These are phyloP conservation scores for Picea glauca DNA, from an alignment of 75 land plant species.

Conservation along the genomic window DNA sequence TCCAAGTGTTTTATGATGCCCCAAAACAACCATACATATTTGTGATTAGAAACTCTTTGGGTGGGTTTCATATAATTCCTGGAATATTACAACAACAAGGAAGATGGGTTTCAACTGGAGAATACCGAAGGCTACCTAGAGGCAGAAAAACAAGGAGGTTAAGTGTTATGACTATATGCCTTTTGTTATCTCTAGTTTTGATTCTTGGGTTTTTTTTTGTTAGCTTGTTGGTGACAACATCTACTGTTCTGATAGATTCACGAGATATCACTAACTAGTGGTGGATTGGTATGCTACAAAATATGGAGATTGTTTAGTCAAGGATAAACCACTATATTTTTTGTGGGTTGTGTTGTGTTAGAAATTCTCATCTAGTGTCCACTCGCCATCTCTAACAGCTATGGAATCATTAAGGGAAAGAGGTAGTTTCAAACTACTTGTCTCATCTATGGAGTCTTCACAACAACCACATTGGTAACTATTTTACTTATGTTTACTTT, in stretches of 20 bases:
- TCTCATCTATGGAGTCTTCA: no score
- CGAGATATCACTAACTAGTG: constrained; percentile 19
- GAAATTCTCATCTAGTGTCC: constrained; percentile 56
- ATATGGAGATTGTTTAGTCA: constrained; percentile 38
- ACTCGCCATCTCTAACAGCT: constrained; percentile 27
- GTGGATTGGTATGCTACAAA: constrained; percentile 26
- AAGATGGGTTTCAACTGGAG: neutral
- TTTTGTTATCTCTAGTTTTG: neutral
- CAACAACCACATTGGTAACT: no score
- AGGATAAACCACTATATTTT: constrained; percentile 42
- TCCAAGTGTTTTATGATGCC: neutral
- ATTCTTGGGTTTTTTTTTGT: neutral
- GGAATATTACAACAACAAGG: neutral
- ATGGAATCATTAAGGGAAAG: constrained; percentile 17
- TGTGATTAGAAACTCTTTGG: neutral
- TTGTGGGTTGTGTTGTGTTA: constrained; percentile 35
- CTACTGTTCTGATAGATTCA: constrained; percentile 36
- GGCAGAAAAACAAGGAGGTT: neutral
- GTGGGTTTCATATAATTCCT: neutral
- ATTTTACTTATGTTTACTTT: no score
- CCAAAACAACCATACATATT: neutral
- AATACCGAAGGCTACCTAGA: neutral
- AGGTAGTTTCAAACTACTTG: no score
- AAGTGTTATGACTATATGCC: no score
- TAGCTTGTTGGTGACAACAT: constrained; percentile 11